phyloP scores from a whole-genome alignment of 352 stramenopile genomes.

The Globisporangium nunn region DNA sequence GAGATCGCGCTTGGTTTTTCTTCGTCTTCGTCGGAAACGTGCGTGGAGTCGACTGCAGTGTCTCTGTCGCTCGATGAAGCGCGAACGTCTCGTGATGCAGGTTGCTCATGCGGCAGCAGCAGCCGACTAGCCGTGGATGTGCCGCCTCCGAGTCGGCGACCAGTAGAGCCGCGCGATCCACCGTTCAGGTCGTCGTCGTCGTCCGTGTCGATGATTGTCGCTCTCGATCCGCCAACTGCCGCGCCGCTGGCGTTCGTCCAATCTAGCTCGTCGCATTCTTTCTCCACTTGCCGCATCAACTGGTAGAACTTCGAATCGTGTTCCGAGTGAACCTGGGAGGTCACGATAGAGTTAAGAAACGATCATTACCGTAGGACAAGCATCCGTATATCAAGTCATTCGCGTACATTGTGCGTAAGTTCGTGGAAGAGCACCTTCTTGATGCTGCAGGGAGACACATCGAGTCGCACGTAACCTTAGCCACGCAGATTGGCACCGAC shows the following conservation, averaged over 20 bases:
- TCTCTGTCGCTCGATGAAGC: neutral
- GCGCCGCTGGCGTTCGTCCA: constrained; percentile 46
- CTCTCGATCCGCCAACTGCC: constrained; percentile 23
- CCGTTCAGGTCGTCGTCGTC: neutral
- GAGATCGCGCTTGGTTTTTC: neutral
- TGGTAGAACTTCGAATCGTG: constrained; percentile 80
- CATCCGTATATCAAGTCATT: neutral
- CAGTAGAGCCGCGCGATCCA: constrained; percentile 6
- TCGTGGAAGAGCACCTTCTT: constrained; percentile 94
- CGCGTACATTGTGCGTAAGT: constrained; percentile 89
- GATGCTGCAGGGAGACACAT: constrained; percentile 39
- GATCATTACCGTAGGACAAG: too few species aligned
- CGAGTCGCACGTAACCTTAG: neutral
- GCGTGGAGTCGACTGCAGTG: neutral
- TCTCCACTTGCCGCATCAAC: constrained; percentile 73
- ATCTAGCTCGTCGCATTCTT: constrained; percentile 62
- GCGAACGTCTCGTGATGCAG: neutral
- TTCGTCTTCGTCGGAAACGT: neutral
- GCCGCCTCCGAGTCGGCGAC: constrained; percentile 29
- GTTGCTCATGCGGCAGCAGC: constrained; percentile 1
- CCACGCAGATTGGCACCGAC: neutral
- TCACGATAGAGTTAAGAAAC: too few species aligned
- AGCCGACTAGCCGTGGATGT: constrained; percentile 23
- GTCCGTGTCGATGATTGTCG: constrained; percentile 13
- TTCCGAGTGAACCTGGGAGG: constrained; percentile 51